Percentiles rank a stretch among this genome's conserved stretches.
Conservation (phyloP, 2,329 filamentous ascomycete genomes). For the Fusarium keratoplasticum region DNA sequence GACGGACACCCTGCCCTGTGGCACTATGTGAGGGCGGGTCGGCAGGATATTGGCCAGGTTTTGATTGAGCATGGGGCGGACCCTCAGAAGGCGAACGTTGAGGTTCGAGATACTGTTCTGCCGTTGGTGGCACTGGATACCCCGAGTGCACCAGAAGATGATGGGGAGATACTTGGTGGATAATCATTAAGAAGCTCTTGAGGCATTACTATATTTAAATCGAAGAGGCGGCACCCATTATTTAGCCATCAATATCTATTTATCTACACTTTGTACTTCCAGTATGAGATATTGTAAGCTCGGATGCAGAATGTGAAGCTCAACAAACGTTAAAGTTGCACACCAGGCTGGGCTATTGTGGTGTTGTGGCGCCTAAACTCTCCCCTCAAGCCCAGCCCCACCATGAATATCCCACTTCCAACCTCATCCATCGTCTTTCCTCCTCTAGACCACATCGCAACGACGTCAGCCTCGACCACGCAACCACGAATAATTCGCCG, state of each 20-base stretch:
- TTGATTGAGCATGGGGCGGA: constrained; percentile 27
- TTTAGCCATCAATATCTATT: not conserved
- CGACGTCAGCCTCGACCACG: not conserved
- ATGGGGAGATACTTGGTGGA: not conserved
- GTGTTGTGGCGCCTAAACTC: constrained; percentile 29
- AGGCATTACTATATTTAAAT: not conserved
- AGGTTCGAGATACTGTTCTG: constrained; percentile 15
- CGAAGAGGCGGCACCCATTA: not conserved
- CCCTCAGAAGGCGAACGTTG: constrained; percentile 20
- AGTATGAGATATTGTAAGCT: not conserved
- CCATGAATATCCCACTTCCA: constrained; percentile 36
- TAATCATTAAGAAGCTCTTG: not conserved
- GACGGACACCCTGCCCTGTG: constrained; percentile 26
- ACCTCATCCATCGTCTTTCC: constrained; percentile 28
- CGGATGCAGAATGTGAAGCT: not conserved
- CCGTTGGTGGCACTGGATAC: constrained; percentile 4
- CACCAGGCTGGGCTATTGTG: not conserved
- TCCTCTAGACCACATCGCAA: constrained; percentile 22
- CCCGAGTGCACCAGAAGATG: not conserved
- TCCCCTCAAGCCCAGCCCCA: constrained; percentile 22
- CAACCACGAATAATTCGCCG: not conserved
- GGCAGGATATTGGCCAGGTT: constrained; percentile 22
- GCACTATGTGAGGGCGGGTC: constrained; percentile 21
- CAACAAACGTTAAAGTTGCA: not conserved
- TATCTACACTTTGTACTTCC: not conserved